Conservation (phyloP, 441 rosid genomes). For the Populus trichocarpa region DNA sequence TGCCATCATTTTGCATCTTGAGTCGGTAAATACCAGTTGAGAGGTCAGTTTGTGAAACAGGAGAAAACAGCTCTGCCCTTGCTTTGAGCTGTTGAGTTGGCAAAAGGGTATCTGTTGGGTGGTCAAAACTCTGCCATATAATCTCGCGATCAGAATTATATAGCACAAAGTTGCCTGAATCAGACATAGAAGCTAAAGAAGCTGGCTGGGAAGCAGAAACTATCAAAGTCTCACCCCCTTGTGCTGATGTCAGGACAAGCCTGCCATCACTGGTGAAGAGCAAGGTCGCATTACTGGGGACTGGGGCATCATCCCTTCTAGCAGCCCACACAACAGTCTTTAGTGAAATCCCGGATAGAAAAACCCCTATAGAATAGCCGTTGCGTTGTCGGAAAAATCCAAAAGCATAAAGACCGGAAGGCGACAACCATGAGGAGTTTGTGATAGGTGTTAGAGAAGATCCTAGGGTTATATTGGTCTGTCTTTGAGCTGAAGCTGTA, state of each 20-base stretch:
- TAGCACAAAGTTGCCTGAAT: too few relatives aligned
- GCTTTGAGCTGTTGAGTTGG: too few relatives aligned
- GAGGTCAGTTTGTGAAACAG: too few relatives aligned
- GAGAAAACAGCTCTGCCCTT: too few relatives aligned
- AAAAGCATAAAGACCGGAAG: conserved; percentile 35
- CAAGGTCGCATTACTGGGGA: conserved; percentile 12
- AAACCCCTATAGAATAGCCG: conserved; percentile 25
- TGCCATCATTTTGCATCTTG: too few relatives aligned
- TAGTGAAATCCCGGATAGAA: conserved; percentile 15
- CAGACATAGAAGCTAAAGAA: too few relatives aligned
- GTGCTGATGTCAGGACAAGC: conserved; percentile 18
- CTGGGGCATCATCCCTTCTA: conserved; percentile 23
- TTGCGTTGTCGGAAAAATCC: conserved; percentile 28
- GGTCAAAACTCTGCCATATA: too few relatives aligned
- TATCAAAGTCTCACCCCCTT: background rate
- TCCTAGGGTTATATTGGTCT: conserved; percentile 16
- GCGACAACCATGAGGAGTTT: conserved; percentile 26
- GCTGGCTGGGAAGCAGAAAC: background rate
- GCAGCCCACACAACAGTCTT: conserved; percentile 29
- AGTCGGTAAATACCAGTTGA: too few relatives aligned
- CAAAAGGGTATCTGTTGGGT: too few relatives aligned
- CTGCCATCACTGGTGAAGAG: conserved; percentile 10
- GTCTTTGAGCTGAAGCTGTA: background rate
- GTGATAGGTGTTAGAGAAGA: conserved; percentile 24
- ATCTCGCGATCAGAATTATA: too few relatives aligned